Conservation (phyloP, 495 filamentous ascomycete species). For the Ramalina peruviana region DNA sequence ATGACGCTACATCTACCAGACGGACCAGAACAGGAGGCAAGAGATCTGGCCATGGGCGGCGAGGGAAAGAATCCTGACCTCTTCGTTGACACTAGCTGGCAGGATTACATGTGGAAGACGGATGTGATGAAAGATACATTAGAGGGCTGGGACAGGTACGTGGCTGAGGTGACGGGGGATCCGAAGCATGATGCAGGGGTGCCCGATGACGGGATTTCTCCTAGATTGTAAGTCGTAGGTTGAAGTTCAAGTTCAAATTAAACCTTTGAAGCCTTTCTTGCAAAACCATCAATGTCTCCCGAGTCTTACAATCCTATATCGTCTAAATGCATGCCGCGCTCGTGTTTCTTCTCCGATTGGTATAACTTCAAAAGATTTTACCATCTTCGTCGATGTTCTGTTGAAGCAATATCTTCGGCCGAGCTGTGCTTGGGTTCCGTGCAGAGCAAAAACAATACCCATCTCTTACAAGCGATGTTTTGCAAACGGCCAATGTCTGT, state of each 20-base stretch:
- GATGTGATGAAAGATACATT: constrained; percentile 49
- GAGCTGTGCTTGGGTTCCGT: background rate
- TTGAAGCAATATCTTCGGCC: background rate
- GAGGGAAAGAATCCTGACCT: constrained; percentile 55
- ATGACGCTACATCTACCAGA: constrained; percentile 59
- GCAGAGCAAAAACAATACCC: background rate
- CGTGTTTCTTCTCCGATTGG: constrained; percentile 21
- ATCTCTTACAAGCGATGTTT: too few relatives aligned
- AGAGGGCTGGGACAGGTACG: constrained; percentile 27
- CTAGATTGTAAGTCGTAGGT: background rate
- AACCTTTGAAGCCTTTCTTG: too few relatives aligned
- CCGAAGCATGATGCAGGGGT: constrained; percentile 1
- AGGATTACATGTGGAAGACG: constrained; percentile 61
- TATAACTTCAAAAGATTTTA: constrained; percentile 31
- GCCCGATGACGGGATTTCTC: background rate
- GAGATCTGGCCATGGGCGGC: constrained; percentile 56
- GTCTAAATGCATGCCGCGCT: background rate
- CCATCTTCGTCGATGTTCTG: constrained; percentile 18
- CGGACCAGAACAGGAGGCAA: constrained; percentile 59
- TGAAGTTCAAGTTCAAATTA: background rate
- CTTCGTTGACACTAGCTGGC: constrained; percentile 70
- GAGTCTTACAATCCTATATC: background rate
- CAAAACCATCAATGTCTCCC: constrained; percentile 10
- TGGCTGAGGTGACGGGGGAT: constrained; percentile 38
- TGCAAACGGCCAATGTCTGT: too few relatives aligned